Evolutionary conservation across 2,329 filamentous ascomycete genomes (phyloP), one percentile per base, ranked within the genome.

Genomic region (Diaporthe citri): DNA sequence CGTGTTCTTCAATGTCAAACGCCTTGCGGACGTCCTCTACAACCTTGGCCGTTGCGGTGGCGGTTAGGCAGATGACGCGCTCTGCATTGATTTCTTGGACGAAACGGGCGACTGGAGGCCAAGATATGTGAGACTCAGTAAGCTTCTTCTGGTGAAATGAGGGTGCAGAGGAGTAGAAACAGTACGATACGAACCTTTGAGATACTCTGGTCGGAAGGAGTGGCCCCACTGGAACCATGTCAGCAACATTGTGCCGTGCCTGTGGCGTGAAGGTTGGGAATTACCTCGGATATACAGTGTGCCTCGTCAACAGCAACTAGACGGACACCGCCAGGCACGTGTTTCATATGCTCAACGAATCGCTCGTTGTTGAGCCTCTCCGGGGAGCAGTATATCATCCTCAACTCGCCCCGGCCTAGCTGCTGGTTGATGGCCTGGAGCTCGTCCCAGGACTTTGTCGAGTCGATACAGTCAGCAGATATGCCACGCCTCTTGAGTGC

Each of bases 321-420:
- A 3, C 90, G 86, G 1, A 92, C 84, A 9, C 89, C 89, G 2
- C 89, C 90, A 0, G 86, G 85, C 0, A 90, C 86, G 17, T 85
- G 80, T 57, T 88, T 89, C 80, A 92, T 89, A 22, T 83, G 87
- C 62, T 87, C 86, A 8, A 92, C 85, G 66, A 92, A 92, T 0
- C 86, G 87, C 78, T 92, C 90, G 73, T 92, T 92, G 78, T 91
- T 92, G 15, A 92, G 83, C 9, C 89, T 84, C 79, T 92, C 90
- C 0, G 90, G 90, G 0, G 90, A 88, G 71, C 89, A 90, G 76
- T 91, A 92, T 4, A 92, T 80, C 2, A 92, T 79, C 4, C 88
- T 87, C 10, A 92, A 79, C 17, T 85, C 81, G 0, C 88, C 89
- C 51, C 85, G 82, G 22, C 85, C 83, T 71, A 88, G 80, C 25